Base-by-base conservation (phyloP, 2,329 filamentous ascomycete genomes). In the Fusarium oxysporum region DNA sequence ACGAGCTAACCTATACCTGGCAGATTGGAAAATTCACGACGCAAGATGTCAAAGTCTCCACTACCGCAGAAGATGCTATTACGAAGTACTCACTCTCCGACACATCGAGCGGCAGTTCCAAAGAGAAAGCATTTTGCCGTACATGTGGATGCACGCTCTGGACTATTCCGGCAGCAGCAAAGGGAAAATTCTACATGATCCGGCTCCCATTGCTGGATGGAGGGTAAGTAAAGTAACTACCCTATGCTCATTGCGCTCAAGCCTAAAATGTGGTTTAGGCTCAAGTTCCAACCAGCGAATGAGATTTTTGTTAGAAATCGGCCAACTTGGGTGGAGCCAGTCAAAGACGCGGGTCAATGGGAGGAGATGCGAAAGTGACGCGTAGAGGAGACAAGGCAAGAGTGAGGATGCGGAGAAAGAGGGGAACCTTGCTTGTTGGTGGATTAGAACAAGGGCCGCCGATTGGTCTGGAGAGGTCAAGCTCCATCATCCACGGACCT, bases 231-330 rank as follows among this genome's bases (percentile, higher is more conserved):
- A 23, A 13, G 11, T 17, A 12, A 6, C 19, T 32, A 19, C 17
- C n/a, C 40, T 35, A 21, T 5, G 21, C 12, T 17, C 2, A 5
- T 16, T 3, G 12, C 9, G 32, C n/a, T 17, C 6, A 35, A n/a
- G 19, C 67, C 67, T 69, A 40, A 73, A 17, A 23, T 9, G 7
- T 2, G 6, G 11, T 47, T 56, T 43, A 74, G 74, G 13, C 56
- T 72, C 33, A 53, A 70, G 23, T 28, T 78, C 7, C 50, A 68
- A 19, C 77, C 78, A 8, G 50, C 54, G n/a, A 74, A 62, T 62
- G 79, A 81, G 30, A 76, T 81, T n/a, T 80, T 79, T 35, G 64
- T 76, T 47, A 79, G 68, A 25, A 74, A 77, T 54, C 61, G 77
- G 21, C 79, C 79, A 23, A 54, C 54, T 30, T 81, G 78, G 78